phyloP scores from a whole-genome alignment of 2,329 filamentous ascomycete genomes.

The Tolypocladium amazonense region DNA sequence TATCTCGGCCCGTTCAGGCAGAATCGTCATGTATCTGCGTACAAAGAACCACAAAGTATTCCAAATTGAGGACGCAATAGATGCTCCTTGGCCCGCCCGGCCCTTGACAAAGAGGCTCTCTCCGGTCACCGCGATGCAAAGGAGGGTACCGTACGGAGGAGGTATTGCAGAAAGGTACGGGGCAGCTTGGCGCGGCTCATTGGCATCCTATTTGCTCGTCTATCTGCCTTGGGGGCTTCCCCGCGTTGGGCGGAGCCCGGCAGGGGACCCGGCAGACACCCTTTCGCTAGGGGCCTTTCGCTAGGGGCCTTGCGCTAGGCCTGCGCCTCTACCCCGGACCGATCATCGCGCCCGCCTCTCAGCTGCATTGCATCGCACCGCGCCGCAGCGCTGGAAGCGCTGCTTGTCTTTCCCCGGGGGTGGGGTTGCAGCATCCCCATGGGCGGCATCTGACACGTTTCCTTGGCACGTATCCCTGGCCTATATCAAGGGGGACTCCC shows the following conservation, averaged over 20 bases:
- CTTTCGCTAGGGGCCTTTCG: too few relatives aligned
- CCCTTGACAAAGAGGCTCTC: not conserved
- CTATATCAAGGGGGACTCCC: not conserved
- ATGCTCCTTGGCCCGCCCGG: not conserved
- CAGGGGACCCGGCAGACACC: too few relatives aligned
- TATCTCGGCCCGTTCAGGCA: not conserved
- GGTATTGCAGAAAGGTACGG: not conserved
- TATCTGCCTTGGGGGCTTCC: not conserved
- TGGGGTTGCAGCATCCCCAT: not conserved
- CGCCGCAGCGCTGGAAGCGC: not conserved
- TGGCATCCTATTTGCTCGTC: not conserved
- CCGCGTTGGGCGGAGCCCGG: not conserved
- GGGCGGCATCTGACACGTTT: not conserved
- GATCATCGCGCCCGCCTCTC: too few relatives aligned
- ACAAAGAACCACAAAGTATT: not conserved
- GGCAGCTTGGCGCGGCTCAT: not conserved
- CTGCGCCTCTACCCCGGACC: not conserved
- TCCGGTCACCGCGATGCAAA: not conserved
- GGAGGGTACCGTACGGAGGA: not conserved
- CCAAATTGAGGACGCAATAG: not conserved
- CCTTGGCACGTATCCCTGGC: not conserved
- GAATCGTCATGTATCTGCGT: not conserved
- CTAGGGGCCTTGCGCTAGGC: not conserved
- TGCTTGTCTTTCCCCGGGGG: not conserved
- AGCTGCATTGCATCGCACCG: not conserved